phyloP scores from a whole-genome alignment of 2,329 filamentous ascomycete genomes.

The Taxawa tesnikishii region DNA sequence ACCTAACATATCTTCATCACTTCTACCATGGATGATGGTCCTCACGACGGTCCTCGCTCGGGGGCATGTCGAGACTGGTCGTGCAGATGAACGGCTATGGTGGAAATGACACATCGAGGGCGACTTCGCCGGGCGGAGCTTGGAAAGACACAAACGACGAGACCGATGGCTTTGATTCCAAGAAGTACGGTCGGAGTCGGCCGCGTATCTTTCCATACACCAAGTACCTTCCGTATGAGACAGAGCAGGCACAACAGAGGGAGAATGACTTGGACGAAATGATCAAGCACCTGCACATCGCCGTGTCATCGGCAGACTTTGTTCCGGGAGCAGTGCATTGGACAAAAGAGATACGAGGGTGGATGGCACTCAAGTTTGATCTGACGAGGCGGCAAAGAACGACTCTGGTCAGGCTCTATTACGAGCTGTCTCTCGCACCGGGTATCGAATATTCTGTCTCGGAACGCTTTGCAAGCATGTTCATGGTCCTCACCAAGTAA shows the following conservation, averaged over 20 bases:
- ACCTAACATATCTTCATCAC: too few relatives aligned
- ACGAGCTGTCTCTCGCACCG: constrained; percentile 81
- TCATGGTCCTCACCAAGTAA: constrained; percentile 90
- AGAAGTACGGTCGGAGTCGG: constrained; percentile 54
- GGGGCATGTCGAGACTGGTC: neutral
- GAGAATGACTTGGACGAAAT: constrained; percentile 75
- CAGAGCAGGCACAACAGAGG: constrained; percentile 68
- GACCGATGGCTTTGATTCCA: constrained; percentile 31
- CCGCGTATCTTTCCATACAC: constrained; percentile 92
- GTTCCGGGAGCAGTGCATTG: constrained; percentile 87
- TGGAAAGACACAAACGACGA: constrained; percentile 40
- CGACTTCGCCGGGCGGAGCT: constrained; percentile 68
- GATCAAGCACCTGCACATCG: constrained; percentile 84
- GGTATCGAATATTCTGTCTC: constrained; percentile 71
- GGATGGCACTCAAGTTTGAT: constrained; percentile 96
- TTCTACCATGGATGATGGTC: too few relatives aligned
- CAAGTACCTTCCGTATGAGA: constrained; percentile 73
- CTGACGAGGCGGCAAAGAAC: constrained; percentile 74
- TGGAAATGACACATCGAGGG: constrained; percentile 64
- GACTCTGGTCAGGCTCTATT: constrained; percentile 81
- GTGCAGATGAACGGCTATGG: neutral
- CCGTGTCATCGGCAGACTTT: constrained; percentile 87
- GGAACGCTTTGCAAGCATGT: constrained; percentile 93
- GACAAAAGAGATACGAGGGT: constrained; percentile 90
- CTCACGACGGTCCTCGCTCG: constrained; percentile 2